Conservation (phyloP, 495 filamentous ascomycete genomes). For the Lasiosphaeria hispida region DNA sequence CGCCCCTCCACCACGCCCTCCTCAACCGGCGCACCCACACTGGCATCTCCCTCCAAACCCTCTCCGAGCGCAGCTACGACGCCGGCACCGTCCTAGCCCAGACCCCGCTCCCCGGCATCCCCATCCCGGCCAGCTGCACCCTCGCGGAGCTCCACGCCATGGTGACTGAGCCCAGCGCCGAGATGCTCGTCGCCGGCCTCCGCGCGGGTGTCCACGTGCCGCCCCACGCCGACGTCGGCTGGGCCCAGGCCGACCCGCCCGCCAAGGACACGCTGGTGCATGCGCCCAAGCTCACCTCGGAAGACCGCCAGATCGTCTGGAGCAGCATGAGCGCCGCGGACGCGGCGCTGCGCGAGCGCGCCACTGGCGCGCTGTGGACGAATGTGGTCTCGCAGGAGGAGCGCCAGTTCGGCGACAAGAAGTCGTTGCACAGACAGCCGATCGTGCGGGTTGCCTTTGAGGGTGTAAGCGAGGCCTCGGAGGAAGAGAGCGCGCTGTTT, state of each 20-base stretch:
- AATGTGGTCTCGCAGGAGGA: no score
- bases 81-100: constrained; percentile 71
- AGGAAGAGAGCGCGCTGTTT: no score
- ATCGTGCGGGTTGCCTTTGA: no score
- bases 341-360: no score
- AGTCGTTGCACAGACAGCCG: no score
- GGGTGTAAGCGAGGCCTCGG: no score
- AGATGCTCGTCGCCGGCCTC: constrained; percentile 61
- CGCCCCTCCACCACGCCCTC: constrained; percentile 77
- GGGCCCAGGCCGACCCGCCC: not conserved
- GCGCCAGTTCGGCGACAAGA: no score
- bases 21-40: constrained; percentile 54
- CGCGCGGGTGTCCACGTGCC: constrained; percentile 61
- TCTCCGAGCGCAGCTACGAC: constrained; percentile 74
- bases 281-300: constrained; percentile 1
- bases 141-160: constrained; percentile 25
- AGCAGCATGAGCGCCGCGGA: not conserved
- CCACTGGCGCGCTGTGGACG: no score
- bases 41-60: constrained; percentile 80
- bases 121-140: constrained; percentile 18
- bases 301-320: not conserved
- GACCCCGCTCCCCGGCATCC: constrained; percentile 33
- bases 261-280: not conserved
- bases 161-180: constrained; percentile 53
- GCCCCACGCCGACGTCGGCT: constrained; percentile 45